Conservation (phyloP, 2,329 filamentous ascomycete genomes). For the Pseudogymnoascus sp. region DNA sequence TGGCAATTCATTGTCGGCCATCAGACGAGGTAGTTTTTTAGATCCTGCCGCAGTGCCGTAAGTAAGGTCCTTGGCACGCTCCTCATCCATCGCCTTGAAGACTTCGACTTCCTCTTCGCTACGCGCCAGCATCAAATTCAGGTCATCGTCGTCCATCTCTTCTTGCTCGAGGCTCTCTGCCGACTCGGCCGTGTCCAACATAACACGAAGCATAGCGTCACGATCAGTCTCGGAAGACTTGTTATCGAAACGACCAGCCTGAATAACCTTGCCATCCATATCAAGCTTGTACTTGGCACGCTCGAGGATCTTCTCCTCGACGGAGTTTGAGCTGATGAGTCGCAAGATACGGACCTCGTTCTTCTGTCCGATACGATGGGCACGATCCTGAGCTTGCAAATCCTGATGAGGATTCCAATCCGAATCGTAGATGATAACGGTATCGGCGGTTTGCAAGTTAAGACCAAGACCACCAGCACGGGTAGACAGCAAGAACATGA, state of each 20-base stretch:
- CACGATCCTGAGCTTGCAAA: conserved; percentile 98
- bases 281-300: conserved; percentile 96
- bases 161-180: conserved; percentile 68
- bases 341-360: conserved; percentile 96
- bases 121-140: conserved; percentile 90
- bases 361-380: conserved; percentile 99
- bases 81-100: conserved; percentile 79
- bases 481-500: conserved; percentile 97
- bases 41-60: conserved; percentile 62
- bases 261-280: conserved; percentile 99
- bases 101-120: conserved; percentile 66
- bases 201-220: conserved; percentile 89
- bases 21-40: conserved; percentile 66
- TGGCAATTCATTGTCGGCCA: conserved; percentile 79
- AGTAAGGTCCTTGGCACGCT: conserved; percentile 53
- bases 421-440: conserved; percentile 98
- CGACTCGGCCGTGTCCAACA: conserved; percentile 76
- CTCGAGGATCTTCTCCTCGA: conserved; percentile 97
- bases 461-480: conserved; percentile 96
- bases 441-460: conserved; percentile 95
- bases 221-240: conserved; percentile 98
- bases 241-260: conserved; percentile 98
- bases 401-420: conserved; percentile 99
- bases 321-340: conserved; percentile 91
- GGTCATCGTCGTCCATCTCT: conserved; percentile 96